A percentile compares a stretch with the other conserved stretches of the same genome.
phyloP scores from a whole-genome alignment of 208 protist species.

The Perkinsela sp. region DNA sequence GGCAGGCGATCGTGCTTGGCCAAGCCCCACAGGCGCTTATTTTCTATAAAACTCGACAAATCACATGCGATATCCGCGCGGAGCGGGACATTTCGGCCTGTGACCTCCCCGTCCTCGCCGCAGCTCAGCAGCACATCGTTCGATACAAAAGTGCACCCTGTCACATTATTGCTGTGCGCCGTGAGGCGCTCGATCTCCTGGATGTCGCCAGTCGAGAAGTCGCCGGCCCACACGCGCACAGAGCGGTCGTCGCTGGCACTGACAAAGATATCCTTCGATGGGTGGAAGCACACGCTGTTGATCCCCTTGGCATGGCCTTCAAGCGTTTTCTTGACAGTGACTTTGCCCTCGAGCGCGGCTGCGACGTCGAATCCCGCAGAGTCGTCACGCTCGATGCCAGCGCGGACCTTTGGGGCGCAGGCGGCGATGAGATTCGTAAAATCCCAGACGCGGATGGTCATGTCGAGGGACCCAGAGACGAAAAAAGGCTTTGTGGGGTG shows the following conservation, averaged over 20 bases:
- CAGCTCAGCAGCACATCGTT: slow-evolving; percentile 83
- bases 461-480: slow-evolving; percentile 90
- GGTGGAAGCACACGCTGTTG: slow-evolving; percentile 96
- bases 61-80: slow-evolving; percentile 12
- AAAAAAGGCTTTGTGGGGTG: slow-evolving; percentile 78
- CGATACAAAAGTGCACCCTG: slow-evolving; percentile 76
- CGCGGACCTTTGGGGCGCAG: slow-evolving; percentile 12
- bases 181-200: slow-evolving; percentile 74
- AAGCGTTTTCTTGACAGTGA: slow-evolving; percentile 69
- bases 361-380: slow-evolving; percentile 10
- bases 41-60: slow-evolving; percentile 29
- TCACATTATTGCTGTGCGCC: slow-evolving; percentile 91
- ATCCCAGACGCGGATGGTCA: slow-evolving; percentile 98
- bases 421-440: slow-evolving; percentile 57
- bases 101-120: slow-evolving; percentile 76
- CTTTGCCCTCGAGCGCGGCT: slow-evolving; percentile 75
- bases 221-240: slow-evolving; percentile 81
- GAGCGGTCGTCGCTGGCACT: slow-evolving; percentile 87
- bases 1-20: slow-evolving; percentile 67
- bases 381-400: not conserved
- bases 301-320: slow-evolving; percentile 93
- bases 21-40: slow-evolving; percentile 92
- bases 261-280: slow-evolving; percentile 70
- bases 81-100: slow-evolving; percentile 65
- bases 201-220: slow-evolving; percentile 24